Percentiles rank a stretch among this genome's conserved stretches.
phyloP scores from a whole-genome alignment of 768 basidiomycete genomes.

The Amylocystis lapponica region DNA sequence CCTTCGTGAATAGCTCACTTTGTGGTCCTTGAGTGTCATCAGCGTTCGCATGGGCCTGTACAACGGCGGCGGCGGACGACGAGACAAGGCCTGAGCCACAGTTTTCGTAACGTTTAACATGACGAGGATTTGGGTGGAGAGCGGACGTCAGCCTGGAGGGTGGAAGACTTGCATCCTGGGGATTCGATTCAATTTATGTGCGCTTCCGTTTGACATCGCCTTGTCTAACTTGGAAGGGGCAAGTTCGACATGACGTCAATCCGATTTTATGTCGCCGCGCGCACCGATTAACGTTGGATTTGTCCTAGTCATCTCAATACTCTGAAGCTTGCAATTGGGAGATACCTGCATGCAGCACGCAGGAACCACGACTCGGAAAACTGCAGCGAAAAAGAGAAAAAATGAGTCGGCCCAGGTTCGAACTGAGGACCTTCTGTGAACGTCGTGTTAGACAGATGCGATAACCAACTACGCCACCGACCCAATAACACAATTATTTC shows the following conservation, averaged over 20 bases:
- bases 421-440: conserved; percentile 74
- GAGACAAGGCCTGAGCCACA: neutral
- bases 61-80: neutral
- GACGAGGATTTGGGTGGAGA: neutral
- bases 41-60: conserved; percentile 15
- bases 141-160: neutral
- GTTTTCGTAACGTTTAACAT: neutral
- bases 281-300: too few species aligned
- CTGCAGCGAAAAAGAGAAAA: conserved; percentile 30
- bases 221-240: too few species aligned
- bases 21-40: conserved; percentile 40
- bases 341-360: too few species aligned
- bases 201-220: too few species aligned
- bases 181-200: neutral
- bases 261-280: too few species aligned
- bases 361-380: too few species aligned
- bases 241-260: too few species aligned
- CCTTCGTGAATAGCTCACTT: conserved; percentile 24
- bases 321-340: too few species aligned
- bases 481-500: too few species aligned
- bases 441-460: conserved; percentile 82
- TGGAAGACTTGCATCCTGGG: neutral
- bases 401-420: conserved; percentile 49
- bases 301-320: too few species aligned
- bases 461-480: conserved; percentile 81